Percentiles rank a stretch among this genome's conserved stretches.
Evolutionary conservation across 352 stramenopile genomes (phyloP).

Genomic region (Thalassiosira sp.): DNA sequence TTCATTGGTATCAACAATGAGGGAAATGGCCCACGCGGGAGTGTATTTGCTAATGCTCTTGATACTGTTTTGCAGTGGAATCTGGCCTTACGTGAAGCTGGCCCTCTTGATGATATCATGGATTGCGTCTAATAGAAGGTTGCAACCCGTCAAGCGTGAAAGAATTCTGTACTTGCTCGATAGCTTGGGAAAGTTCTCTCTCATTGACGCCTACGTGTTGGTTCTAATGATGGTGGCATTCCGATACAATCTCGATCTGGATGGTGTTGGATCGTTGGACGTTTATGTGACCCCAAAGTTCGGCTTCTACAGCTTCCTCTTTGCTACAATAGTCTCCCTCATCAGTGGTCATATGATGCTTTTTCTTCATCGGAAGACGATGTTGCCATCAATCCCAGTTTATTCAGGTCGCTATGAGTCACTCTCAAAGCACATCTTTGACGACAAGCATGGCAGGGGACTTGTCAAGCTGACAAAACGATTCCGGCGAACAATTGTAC

Average conservation of each 20-base stretch:
- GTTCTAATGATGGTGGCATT: constrained; percentile 86
- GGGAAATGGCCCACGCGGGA: constrained; percentile 63
- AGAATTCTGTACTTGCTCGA: constrained; percentile 78
- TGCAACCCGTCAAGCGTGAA: constrained; percentile 59
- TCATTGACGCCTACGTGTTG: constrained; percentile 85
- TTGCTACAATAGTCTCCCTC: constrained; percentile 80
- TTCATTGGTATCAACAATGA: constrained; percentile 49
- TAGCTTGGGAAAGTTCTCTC: constrained; percentile 82
- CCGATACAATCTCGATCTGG: constrained; percentile 78
- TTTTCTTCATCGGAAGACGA: constrained; percentile 71
- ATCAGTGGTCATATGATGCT: constrained; percentile 77
- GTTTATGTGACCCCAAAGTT: constrained; percentile 79
- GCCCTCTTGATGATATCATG: constrained; percentile 76
- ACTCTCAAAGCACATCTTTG: constrained; percentile 51
- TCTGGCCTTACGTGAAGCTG: constrained; percentile 86
- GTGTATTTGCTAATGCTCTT: constrained; percentile 83
- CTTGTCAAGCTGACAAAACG: constrained; percentile 48
- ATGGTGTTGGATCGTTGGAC: constrained; percentile 62
- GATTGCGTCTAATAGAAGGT: constrained; percentile 45
- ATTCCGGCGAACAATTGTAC: constrained; percentile 42
- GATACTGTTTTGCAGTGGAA: constrained; percentile 80
- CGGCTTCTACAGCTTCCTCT: constrained; percentile 83
- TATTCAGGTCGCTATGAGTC: constrained; percentile 52
- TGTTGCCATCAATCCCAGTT: constrained; percentile 48
- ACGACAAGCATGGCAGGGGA: constrained; percentile 53